phyloP scores from a whole-genome alignment of 2,329 filamentous ascomycete species.

The Bipolaris cookei region DNA sequence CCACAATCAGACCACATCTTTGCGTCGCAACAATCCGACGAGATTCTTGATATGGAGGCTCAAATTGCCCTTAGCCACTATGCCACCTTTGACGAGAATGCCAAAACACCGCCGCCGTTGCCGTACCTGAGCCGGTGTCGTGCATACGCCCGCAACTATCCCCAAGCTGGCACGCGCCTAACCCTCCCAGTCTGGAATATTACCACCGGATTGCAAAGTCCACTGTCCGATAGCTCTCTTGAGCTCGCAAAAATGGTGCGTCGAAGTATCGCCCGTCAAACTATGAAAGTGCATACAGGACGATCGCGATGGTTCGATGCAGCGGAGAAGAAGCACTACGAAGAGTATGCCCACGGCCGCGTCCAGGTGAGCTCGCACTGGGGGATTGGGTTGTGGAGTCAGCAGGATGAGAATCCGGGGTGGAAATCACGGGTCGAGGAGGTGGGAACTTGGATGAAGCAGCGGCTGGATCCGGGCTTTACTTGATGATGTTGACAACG shows the following conservation, averaged over 20 bases:
- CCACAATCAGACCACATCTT: conserved; percentile 34
- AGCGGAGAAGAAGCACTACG: conserved; percentile 38
- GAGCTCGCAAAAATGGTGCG: conserved; percentile 52
- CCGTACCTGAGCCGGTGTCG: conserved; percentile 39
- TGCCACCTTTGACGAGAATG: conserved; percentile 24
- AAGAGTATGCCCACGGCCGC: conserved; percentile 31
- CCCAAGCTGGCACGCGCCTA: conserved; percentile 49
- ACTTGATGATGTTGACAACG: background rate
- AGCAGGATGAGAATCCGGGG: conserved; percentile 11
- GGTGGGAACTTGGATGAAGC: conserved; percentile 40
- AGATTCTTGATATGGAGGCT: conserved; percentile 39
- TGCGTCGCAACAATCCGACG: conserved; percentile 37
- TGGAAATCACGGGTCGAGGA: conserved; percentile 23
- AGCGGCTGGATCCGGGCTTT: conserved; percentile 19
- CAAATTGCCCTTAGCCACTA: conserved; percentile 41
- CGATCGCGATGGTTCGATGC: conserved; percentile 33
- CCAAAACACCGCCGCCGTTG: conserved; percentile 16
- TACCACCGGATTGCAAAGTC: conserved; percentile 46
- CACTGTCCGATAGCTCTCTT: conserved; percentile 49
- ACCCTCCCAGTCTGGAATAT: conserved; percentile 52
- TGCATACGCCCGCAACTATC: conserved; percentile 51
- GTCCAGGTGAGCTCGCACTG: conserved; percentile 23
- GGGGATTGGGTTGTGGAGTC: conserved; percentile 38
- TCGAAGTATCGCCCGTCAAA: conserved; percentile 49
- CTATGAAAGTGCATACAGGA: conserved; percentile 31